Evolutionary conservation across 106 monocot genomes (phyloP).

Genomic region (Narthecium ossifragum): DNA sequence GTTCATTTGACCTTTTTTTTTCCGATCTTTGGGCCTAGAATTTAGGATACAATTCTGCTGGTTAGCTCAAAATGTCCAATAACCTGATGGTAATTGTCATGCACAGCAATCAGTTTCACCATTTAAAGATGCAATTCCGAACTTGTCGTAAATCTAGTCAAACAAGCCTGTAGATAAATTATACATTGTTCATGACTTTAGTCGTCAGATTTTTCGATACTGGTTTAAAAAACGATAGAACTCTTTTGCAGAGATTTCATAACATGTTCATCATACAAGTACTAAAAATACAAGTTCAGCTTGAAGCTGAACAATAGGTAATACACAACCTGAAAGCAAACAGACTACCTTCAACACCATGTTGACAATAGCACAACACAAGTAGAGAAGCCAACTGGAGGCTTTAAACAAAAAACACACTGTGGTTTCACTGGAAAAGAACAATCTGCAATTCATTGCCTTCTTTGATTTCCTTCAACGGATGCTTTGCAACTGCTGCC

Average conservation of each 20-base stretch:
- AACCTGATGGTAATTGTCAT: no score
- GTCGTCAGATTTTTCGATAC: no score
- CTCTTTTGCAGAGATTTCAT: neutral
- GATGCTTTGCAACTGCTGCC: neutral
- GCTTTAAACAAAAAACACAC: neutral
- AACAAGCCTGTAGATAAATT: no score
- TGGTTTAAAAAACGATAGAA: neutral
- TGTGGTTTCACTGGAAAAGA: conserved; percentile 1
- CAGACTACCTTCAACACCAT: conserved; percentile 23
- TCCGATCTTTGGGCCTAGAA: no score
- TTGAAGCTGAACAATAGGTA: conserved; percentile 10
- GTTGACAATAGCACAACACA: conserved; percentile 12
- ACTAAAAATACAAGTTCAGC: conserved; percentile 15
- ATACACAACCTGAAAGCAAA: conserved; percentile 17
- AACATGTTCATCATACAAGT: neutral
- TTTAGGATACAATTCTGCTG: no score
- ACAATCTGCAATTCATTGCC: neutral
- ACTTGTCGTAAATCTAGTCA: no score
- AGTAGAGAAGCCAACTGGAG: neutral
- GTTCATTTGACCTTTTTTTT: no score
- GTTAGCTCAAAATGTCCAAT: no score
- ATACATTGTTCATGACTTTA: no score
- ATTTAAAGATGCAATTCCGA: no score
- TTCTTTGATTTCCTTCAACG: neutral
- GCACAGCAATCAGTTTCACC: no score